Evolutionary conservation across 805 yeast species (phyloP), one percentile per base, ranked within the genome.

Genomic region (Candida boidinii): DNA sequence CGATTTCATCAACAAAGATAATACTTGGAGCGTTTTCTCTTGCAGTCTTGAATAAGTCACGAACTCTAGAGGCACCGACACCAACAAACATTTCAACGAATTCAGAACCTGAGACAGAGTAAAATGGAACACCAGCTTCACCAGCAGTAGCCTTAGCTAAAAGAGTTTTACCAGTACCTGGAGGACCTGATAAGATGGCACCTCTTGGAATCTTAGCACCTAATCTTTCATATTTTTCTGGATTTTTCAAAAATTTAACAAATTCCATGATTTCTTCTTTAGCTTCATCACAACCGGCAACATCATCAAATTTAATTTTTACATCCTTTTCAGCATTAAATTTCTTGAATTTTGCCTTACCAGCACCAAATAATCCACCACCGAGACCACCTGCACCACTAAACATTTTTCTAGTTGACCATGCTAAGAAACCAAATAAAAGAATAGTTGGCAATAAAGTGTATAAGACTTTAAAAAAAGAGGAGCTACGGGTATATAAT

Each of bases 151-250:
- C 99, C 54, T 86, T 90, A 10, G 99, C 99, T 31, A 92, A 64
- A 34, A 92, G 66, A 1, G 99, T 92, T 56, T 92, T 92, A 76
- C 99, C 99, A 8, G 98, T 92, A 65, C 99, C 99, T 32, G 99
- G 99, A 13, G 98, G 95, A 30, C 99, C 99, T 2, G 95, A 82
- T 36, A 92, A 64, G 39, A 92, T 85, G 8, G 98, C 98, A 46
- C 99, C 99, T 54, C 97, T 76, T 30, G 99, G 99, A 44, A 92
- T 92, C 56, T 87, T 85, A 25, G 97, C 99, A 25, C 99, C 99
- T 37, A 92, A 66, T 39, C 76, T 75, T 56, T 88, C 96, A 58
- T 88, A 92, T 54, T 87, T 85, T 35, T 70, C 67, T 8, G 99
- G 98, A 44, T 86, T 74, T 54, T 90, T 83, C 58, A 92, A 73